A percentile compares a stretch with the other conserved stretches of the same genome.
phyloP scores from a whole-genome alignment of 768 basidiomycete genomes.

The Galerina marginata region DNA sequence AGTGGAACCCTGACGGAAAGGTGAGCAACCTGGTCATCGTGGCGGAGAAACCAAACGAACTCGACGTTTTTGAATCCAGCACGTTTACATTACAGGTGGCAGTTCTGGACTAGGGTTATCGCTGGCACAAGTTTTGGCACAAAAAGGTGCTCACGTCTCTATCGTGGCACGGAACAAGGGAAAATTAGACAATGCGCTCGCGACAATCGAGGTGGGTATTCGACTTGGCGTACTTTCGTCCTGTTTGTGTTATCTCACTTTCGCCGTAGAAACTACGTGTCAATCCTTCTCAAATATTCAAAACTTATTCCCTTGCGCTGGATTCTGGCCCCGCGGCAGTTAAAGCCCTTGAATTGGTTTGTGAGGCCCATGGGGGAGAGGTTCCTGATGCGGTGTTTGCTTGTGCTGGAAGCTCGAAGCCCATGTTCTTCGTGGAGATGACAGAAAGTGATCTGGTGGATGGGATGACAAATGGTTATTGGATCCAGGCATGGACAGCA shows the following conservation, averaged over 20 bases:
- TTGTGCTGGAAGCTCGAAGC: constrained; percentile 77
- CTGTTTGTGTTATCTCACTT: neutral
- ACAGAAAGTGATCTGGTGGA: constrained; percentile 57
- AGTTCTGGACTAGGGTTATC: constrained; percentile 81
- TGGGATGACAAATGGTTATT: constrained; percentile 52
- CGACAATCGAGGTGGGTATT: constrained; percentile 65
- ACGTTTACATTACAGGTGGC: constrained; percentile 86
- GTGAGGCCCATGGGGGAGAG: constrained; percentile 54
- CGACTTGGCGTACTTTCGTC: constrained; percentile 16
- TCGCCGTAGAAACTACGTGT: constrained; percentile 54
- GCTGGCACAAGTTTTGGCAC: constrained; percentile 67
- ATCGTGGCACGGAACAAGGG: constrained; percentile 81
- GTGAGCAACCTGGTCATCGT: constrained; percentile 28
- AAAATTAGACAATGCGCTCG: constrained; percentile 64
- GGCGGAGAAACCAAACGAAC: neutral
- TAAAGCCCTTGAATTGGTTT: constrained; percentile 67
- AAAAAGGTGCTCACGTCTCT: constrained; percentile 79
- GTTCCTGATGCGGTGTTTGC: constrained; percentile 80
- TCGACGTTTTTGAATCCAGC: constrained; percentile 46
- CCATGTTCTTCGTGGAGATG: constrained; percentile 79
- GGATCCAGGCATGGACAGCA: constrained; percentile 61
- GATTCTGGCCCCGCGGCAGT: constrained; percentile 54
- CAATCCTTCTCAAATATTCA: constrained; percentile 63
- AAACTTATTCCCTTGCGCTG: constrained; percentile 71
- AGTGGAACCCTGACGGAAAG: constrained; percentile 57